phyloP scores from a whole-genome alignment of 1,139 yeast species.

The Scheffersomyces illinoinensis region DNA sequence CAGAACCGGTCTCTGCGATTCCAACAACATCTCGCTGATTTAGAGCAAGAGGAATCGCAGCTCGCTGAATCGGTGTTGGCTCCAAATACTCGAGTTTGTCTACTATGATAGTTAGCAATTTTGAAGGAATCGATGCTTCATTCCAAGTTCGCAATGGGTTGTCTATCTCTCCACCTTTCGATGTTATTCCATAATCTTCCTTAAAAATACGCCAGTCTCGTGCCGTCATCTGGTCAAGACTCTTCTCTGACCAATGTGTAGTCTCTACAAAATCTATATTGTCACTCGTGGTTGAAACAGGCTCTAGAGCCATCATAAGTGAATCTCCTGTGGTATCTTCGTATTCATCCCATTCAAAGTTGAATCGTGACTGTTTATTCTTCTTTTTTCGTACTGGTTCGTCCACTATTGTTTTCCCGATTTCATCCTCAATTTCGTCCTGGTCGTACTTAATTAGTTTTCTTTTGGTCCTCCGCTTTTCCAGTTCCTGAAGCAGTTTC shows the following conservation, averaged over 20 bases:
- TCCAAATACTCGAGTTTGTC: slow-evolving; percentile 46
- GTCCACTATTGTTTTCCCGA: slow-evolving; percentile 2
- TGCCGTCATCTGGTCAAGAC: slow-evolving; percentile 61
- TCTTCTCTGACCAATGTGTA: slow-evolving; percentile 73
- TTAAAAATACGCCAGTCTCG: slow-evolving; percentile 90
- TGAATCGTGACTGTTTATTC: slow-evolving; percentile 41
- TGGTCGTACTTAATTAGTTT: slow-evolving; percentile 2
- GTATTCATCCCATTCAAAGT: slow-evolving; percentile 65
- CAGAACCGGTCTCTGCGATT: slow-evolving; percentile 96
- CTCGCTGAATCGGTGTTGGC: slow-evolving; percentile 91
- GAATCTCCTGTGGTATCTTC: slow-evolving; percentile 62
- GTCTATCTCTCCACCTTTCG: slow-evolving; percentile 52
- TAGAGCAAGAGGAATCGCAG: slow-evolving; percentile 76
- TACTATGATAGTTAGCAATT: slow-evolving; percentile 38
- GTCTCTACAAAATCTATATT: slow-evolving; percentile 14
- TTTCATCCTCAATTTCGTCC: slow-evolving; percentile 9
- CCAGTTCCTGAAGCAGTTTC: slow-evolving; percentile 10
- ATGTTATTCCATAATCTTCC: slow-evolving; percentile 72
- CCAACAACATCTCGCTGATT: slow-evolving; percentile 71
- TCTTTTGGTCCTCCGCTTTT: slow-evolving; percentile 1
- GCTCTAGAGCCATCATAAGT: slow-evolving; percentile 41
- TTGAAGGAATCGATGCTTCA: slow-evolving; percentile 53
- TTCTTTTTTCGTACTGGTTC: slow-evolving; percentile 6
- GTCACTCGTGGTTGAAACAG: slow-evolving; percentile 2
- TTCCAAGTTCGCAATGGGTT: slow-evolving; percentile 76